Percentiles rank a stretch among this genome's conserved stretches.
These are phyloP conservation scores for Penicillium paradoxum DNA, from an alignment of 495 filamentous ascomycete species.

Conservation along the genomic window DNA sequence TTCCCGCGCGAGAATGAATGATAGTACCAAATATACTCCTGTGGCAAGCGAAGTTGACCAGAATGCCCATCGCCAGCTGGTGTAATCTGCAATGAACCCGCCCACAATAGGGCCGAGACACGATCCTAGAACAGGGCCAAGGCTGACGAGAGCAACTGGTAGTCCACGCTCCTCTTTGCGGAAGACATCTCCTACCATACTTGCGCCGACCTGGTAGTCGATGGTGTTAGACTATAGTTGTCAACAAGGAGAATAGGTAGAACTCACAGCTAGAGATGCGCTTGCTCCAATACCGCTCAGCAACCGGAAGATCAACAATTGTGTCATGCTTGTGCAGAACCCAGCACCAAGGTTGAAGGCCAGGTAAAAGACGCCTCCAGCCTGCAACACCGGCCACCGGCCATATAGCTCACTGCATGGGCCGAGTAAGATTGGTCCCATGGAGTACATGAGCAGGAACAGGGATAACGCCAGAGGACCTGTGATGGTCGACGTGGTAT, in stretches of 20 bases:
- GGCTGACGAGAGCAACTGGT: constrained; percentile 49
- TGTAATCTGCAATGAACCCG: constrained; percentile 54
- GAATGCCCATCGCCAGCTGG: constrained; percentile 29
- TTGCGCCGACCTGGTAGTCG: constrained; percentile 3
- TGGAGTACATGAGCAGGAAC: constrained; percentile 41
- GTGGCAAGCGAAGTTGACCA: constrained; percentile 51
- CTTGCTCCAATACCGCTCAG: constrained; percentile 2
- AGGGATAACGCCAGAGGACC: constrained; percentile 49
- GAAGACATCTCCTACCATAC: constrained; percentile 50
- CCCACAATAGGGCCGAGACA: constrained; percentile 51
- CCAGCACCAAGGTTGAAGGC: constrained; percentile 52
- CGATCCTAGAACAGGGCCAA: constrained; percentile 52
- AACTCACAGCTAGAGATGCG: constrained; percentile 23
- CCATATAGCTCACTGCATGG: constrained; percentile 59
- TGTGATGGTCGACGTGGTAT: constrained; percentile 42
- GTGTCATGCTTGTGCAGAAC: constrained; percentile 39
- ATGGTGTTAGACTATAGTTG: background rate
- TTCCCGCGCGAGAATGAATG: constrained; percentile 54
- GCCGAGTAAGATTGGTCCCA: constrained; percentile 49
- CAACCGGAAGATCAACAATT: constrained; percentile 40
- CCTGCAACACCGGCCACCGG: constrained; percentile 46
- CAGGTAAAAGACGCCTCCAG: constrained; percentile 48
- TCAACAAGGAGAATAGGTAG: background rate
- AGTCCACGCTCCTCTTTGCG: constrained; percentile 52
- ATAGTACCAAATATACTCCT: constrained; percentile 48